These are phyloP conservation scores for Castanea crenata DNA, from an alignment of 306 rosid genomes.

Conservation along the genomic window DNA sequence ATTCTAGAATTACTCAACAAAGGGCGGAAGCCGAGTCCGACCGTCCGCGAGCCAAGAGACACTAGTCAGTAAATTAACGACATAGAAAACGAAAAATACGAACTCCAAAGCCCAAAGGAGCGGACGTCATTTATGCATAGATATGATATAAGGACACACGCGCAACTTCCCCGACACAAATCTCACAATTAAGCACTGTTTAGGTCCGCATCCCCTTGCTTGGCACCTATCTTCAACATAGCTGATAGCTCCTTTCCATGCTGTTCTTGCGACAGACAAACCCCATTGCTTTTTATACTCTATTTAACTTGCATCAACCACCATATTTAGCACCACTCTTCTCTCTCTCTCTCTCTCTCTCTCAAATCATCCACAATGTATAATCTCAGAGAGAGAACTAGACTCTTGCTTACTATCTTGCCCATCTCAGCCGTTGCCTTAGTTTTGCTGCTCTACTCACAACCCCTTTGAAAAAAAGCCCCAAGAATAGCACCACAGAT, in stretches of 20 bases:
- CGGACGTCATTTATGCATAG: no score
- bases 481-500: not conserved
- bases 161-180: no score
- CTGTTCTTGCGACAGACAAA: not conserved
- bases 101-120: no score
- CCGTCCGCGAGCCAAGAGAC: no score
- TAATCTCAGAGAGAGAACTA: constrained; percentile 16
- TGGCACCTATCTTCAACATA: not conserved
- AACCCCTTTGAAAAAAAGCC: constrained; percentile 15
- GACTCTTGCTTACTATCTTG: constrained; percentile 20
- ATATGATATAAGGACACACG: no score
- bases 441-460: constrained; percentile 14
- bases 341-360: not conserved
- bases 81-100: no score
- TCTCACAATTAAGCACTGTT: no score
- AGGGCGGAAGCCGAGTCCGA: no score
- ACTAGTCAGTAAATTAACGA: no score
- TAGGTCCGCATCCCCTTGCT: no score
- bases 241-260: not conserved
- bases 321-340: not conserved
- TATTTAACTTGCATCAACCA: not conserved
- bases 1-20: no score
- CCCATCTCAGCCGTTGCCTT: constrained; percentile 10
- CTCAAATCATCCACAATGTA: constrained; percentile 18
- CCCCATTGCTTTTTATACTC: no score